These are phyloP conservation scores for Globisporangium orthogonon DNA, from an alignment of 352 stramenopile species.

Conservation along the genomic window DNA sequence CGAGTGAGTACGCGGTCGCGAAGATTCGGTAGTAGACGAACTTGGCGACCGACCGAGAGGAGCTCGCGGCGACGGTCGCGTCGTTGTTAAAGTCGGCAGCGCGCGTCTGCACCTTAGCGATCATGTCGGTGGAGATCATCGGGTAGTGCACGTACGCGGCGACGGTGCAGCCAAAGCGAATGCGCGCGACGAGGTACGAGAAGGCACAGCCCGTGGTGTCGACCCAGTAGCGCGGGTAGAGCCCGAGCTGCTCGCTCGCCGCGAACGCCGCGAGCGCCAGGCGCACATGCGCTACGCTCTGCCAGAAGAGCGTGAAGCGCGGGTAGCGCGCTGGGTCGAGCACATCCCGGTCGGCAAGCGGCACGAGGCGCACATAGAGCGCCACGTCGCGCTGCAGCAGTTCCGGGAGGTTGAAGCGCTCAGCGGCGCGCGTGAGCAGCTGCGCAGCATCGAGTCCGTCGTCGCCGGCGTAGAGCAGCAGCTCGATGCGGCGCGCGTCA, in stretches of 20 bases:
- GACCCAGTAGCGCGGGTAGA: conserved; percentile 90
- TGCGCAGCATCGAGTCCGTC: conserved; percentile 47
- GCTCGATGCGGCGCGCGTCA: conserved; percentile 15
- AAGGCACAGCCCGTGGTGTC: conserved; percentile 98
- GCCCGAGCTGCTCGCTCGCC: conserved; percentile 25
- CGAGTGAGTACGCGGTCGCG: conserved; percentile 86
- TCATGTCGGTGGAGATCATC: conserved; percentile 99
- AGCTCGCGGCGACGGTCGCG: conserved; percentile 66
- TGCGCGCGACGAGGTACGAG: conserved; percentile 91
- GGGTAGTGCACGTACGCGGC: conserved; percentile 99
- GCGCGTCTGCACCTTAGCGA: conserved; percentile 89
- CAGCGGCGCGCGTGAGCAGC: conserved; percentile 69
- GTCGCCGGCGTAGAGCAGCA: conserved; percentile 78
- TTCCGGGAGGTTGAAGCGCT: conserved; percentile 87
- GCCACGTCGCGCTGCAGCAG: conserved; percentile 44
- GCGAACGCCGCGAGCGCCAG: conserved; percentile 87
- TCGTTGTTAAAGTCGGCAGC: conserved; percentile 94
- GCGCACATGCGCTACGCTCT: conserved; percentile 93
- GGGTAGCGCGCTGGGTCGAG: conserved; percentile 79
- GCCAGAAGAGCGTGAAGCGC: conserved; percentile 93
- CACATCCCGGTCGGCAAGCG: conserved; percentile 52
- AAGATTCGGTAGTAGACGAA: conserved; percentile 96
- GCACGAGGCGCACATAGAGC: conserved; percentile 61
- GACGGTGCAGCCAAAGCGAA: conserved; percentile 82
- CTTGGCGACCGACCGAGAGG: conserved; percentile 87